Conservation (phyloP, 768 basidiomycete species). For the Asterophora parasitica region DNA sequence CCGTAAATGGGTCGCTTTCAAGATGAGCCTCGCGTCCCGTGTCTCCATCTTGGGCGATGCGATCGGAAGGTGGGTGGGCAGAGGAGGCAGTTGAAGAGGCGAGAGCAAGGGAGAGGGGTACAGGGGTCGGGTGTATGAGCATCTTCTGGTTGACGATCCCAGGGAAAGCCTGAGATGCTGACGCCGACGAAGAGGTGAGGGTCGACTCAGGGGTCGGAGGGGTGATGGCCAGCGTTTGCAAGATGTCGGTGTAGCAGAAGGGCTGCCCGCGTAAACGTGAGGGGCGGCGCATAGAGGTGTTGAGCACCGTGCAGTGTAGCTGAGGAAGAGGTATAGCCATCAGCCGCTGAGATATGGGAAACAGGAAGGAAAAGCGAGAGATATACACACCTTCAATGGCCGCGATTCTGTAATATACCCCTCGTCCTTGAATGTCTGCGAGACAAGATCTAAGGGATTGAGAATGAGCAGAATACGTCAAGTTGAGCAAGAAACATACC, state of each 20-base stretch:
- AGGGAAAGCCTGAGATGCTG: neutral
- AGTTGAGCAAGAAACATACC: constrained; percentile 13
- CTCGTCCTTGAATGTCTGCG: constrained; percentile 37
- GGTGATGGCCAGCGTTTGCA: neutral
- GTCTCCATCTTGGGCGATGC: too few relatives aligned
- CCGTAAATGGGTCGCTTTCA: neutral
- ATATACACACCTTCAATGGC: constrained; percentile 46
- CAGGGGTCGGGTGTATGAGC: neutral
- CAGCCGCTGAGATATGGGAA: constrained; percentile 26
- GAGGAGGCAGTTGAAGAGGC: constrained; percentile 19
- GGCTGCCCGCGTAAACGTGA: constrained; percentile 10
- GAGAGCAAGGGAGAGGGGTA: neutral
- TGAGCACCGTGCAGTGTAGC: constrained; percentile 20
- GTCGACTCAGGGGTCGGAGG: neutral
- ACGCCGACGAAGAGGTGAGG: constrained; percentile 21
- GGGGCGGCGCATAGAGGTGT: constrained; percentile 16
- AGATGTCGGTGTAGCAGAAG: constrained; percentile 18
- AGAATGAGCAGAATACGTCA: neutral
- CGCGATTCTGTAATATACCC: constrained; percentile 43
- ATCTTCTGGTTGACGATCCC: too few relatives aligned
- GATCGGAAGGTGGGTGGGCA: neutral
- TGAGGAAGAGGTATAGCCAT: neutral
- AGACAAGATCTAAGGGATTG: neutral
- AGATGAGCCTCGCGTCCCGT: neutral
- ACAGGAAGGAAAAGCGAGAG: constrained; percentile 26